Conservation (phyloP, 768 basidiomycete species). For the Leucocoprinus leucothites region DNA sequence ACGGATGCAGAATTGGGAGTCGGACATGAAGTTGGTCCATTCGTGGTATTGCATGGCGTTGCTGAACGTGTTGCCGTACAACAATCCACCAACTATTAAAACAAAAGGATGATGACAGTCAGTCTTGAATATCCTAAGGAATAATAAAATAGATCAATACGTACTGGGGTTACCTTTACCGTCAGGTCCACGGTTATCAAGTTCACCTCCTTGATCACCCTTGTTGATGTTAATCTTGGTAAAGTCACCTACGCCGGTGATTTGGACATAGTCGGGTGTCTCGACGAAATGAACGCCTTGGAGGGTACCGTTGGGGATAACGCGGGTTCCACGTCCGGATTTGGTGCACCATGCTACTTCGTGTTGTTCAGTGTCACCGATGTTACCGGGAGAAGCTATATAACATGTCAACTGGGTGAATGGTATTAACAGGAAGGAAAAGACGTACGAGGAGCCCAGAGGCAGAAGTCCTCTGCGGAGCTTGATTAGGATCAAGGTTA, state of each 20-base stretch:
- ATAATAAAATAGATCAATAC: conserved; percentile 7
- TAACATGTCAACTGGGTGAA: not conserved
- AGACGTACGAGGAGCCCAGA: conserved; percentile 57
- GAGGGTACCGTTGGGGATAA: conserved; percentile 66
- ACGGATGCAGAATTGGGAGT: conserved; percentile 66
- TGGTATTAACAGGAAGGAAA: not conserved
- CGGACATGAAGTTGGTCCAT: conserved; percentile 85
- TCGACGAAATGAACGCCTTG: conserved; percentile 66
- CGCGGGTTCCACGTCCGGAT: conserved; percentile 66
- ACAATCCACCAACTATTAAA: conserved; percentile 60
- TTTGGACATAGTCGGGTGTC: conserved; percentile 63
- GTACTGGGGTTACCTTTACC: conserved; percentile 46
- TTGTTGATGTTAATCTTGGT: conserved; percentile 58
- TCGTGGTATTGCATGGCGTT: conserved; percentile 57
- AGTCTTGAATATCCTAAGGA: not conserved
- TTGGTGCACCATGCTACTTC: conserved; percentile 79
- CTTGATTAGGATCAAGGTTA: conserved; percentile 27
- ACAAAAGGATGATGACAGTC: not conserved
- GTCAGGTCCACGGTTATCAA: conserved; percentile 72
- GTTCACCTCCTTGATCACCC: conserved; percentile 64
- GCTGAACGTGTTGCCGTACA: conserved; percentile 65
- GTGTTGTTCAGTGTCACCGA: conserved; percentile 66
- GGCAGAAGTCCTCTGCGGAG: conserved; percentile 61
- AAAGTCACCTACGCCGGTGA: conserved; percentile 64
- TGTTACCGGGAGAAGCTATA: conserved; percentile 38